A percentile compares a stretch with the other conserved stretches of the same genome.
phyloP scores from a whole-genome alignment of 306 rosid genomes.

The Comarum palustre region DNA sequence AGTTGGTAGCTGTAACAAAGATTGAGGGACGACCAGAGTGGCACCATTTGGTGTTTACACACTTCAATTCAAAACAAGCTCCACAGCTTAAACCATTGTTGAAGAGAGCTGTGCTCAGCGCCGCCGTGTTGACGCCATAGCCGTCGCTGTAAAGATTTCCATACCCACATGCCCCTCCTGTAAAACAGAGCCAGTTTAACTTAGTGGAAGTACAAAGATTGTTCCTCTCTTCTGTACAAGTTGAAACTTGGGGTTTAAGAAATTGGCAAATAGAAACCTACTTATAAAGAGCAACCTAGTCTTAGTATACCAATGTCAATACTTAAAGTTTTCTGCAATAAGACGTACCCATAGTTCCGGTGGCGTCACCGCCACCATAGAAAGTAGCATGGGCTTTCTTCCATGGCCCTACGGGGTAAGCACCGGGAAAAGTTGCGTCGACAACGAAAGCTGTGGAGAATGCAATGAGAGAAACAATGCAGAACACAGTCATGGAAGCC shows the following conservation, averaged over 20 bases:
- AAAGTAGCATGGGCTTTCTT: slow-evolving; percentile 80
- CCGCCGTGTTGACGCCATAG: slow-evolving; percentile 80
- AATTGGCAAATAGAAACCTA: not conserved
- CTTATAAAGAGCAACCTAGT: not conserved
- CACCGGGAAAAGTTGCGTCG: slow-evolving; percentile 42
- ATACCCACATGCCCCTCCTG: slow-evolving; percentile 90
- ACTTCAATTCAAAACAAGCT: slow-evolving; percentile 74
- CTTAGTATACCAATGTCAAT: not conserved
- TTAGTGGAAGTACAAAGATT: not conserved
- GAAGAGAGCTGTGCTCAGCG: slow-evolving; percentile 76
- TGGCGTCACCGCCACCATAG: slow-evolving; percentile 84
- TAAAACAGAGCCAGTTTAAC: not conserved
- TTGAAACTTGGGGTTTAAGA: not conserved
- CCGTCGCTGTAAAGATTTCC: slow-evolving; percentile 83
- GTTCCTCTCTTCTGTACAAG: not conserved
- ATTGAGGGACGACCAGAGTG: slow-evolving; percentile 76
- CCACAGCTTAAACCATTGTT: slow-evolving; percentile 79
- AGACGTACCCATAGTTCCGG: slow-evolving; percentile 80
- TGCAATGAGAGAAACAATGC: slow-evolving; percentile 27
- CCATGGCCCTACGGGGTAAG: slow-evolving; percentile 52
- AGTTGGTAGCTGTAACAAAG: slow-evolving; percentile 71
- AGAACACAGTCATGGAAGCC: slow-evolving; percentile 24
- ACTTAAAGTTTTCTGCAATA: not conserved
- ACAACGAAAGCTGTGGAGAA: slow-evolving; percentile 17
- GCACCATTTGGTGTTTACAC: slow-evolving; percentile 59